phyloP scores from a whole-genome alignment of 345 rosid genomes.

The Gossypium arboreum region DNA sequence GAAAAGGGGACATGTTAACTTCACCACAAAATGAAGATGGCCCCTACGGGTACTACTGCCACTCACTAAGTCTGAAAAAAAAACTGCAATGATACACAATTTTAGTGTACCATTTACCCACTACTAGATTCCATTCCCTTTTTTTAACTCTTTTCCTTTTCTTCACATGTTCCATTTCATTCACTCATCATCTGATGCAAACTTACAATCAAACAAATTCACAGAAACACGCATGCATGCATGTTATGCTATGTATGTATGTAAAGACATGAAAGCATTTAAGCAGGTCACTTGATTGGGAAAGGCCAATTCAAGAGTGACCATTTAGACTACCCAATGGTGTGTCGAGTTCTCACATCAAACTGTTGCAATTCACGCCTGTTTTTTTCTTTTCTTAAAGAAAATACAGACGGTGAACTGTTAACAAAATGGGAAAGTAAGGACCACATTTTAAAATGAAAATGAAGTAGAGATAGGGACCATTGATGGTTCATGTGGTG shows the following conservation, averaged over 20 bases:
- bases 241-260: not conserved
- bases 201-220: not conserved
- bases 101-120: not conserved
- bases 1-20: not conserved
- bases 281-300: not conserved
- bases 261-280: not conserved
- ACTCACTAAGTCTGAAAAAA: slow-evolving; percentile 12
- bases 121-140: not conserved
- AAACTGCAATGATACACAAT: slow-evolving; percentile 1
- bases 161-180: not conserved
- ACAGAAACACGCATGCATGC: not conserved
- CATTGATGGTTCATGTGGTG: slow-evolving; percentile 2
- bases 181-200: not conserved
- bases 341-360: too few species aligned
- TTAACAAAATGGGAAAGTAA: not conserved
- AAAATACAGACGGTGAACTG: not conserved
- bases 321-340: not conserved
- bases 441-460: not conserved
- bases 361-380: not conserved
- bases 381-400: not conserved
- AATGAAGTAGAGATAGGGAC: slow-evolving; percentile 1
- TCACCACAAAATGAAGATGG: not conserved
- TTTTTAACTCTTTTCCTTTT: not conserved
- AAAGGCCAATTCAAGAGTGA: not conserved
- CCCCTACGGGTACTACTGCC: slow-evolving; percentile 1